Evolutionary conservation across 139 green algal species (phyloP).

Genomic region (Picochlorum costavermella): DNA sequence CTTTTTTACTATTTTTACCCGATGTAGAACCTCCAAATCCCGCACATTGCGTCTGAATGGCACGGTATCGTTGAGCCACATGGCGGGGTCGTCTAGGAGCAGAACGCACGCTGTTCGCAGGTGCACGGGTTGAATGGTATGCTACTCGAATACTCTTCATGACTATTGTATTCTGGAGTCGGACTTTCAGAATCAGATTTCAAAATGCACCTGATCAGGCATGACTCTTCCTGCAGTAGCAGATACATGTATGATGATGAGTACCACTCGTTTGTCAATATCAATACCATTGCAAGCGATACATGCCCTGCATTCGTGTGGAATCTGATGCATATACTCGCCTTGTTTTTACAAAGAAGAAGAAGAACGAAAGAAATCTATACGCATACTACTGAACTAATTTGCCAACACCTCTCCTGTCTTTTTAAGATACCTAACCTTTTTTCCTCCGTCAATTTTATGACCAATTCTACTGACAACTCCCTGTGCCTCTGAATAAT

Average conservation of each 20-base stretch:
- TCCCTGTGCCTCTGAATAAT: slow-evolving; percentile 72
- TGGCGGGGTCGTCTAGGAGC: too few relatives aligned
- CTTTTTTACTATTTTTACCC: slow-evolving; percentile 10
- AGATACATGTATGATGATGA: too few relatives aligned
- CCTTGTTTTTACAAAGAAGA: background rate
- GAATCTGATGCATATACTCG: too few relatives aligned
- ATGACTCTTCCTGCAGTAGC: too few relatives aligned
- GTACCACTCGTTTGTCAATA: too few relatives aligned
- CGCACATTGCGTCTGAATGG: background rate
- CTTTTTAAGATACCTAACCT: slow-evolving; percentile 81
- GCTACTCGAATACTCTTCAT: too few relatives aligned
- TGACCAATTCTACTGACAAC: slow-evolving; percentile 30
- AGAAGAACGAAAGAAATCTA: background rate
- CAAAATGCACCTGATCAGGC: too few relatives aligned
- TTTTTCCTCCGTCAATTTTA: slow-evolving; percentile 54
- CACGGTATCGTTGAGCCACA: background rate
- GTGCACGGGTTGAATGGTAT: too few relatives aligned
- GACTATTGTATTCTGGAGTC: too few relatives aligned
- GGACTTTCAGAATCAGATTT: background rate
- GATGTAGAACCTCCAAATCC: background rate
- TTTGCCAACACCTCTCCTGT: slow-evolving; percentile 63
- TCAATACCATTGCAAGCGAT: too few relatives aligned
- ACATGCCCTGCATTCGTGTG: background rate
- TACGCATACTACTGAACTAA: slow-evolving; percentile 3
- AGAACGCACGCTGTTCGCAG: too few relatives aligned